Evolutionary conservation across 192 early-diverging fungal species (phyloP).

Genomic region (Backusella macrospora): DNA sequence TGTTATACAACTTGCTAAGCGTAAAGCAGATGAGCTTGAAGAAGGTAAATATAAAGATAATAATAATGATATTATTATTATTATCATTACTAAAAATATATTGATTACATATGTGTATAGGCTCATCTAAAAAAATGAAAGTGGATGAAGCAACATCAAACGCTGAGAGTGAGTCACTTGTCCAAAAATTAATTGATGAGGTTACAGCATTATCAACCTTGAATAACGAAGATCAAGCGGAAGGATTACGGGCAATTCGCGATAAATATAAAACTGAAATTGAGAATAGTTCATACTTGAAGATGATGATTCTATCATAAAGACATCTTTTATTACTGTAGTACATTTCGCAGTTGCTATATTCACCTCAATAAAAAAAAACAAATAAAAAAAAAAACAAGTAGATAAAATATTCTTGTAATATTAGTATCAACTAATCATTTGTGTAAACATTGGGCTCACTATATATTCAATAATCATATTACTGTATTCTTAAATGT

Average conservation of each 20-base stretch:
- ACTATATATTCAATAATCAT: too few relatives aligned
- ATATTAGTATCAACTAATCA: too few relatives aligned
- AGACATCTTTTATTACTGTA: background rate
- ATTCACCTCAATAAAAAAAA: too few relatives aligned
- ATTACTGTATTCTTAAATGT: too few relatives aligned
- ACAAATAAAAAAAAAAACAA: too few relatives aligned
- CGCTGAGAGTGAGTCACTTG: constrained; percentile 39
- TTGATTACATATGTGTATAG: constrained; percentile 33
- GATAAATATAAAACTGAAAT: constrained; percentile 62
- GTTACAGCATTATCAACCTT: constrained; percentile 47
- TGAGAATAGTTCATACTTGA: constrained; percentile 62
- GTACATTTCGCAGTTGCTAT: too few relatives aligned
- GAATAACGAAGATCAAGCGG: constrained; percentile 35
- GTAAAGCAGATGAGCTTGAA: constrained; percentile 88
- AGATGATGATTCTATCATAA: background rate
- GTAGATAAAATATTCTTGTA: too few relatives aligned
- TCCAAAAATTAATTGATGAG: constrained; percentile 46
- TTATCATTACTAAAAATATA: constrained; percentile 32
- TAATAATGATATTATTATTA: constrained; percentile 14
- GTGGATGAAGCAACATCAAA: constrained; percentile 3
- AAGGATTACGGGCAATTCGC: constrained; percentile 48
- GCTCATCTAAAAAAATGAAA: background rate
- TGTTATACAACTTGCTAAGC: constrained; percentile 81
- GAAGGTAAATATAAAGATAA: constrained; percentile 40
- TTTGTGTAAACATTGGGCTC: too few relatives aligned